Base-by-base conservation (phyloP, 768 basidiomycete species). In the Xerocomellus amylosporus region DNA sequence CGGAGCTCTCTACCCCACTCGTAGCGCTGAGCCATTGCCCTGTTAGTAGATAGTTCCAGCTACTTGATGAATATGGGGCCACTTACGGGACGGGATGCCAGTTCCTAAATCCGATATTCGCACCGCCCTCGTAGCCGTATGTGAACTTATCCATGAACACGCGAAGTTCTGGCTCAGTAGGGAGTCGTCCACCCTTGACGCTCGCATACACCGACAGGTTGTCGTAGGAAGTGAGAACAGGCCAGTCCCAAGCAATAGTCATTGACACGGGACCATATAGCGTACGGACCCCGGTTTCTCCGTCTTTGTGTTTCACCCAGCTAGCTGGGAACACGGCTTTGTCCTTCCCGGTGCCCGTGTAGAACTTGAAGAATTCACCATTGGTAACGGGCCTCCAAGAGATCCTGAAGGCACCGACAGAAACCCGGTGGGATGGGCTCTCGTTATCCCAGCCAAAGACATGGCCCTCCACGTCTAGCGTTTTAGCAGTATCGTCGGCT, bases 401-500 rank as follows among this genome's bases (percentile, higher is more conserved):
- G 38, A 97, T 87, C 61, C 76, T 79, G 76, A 98, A 94, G 57
- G 79, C 55, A 38, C 72, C 75, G 31, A 97, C 85, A 0, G 78
- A 59, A n/a, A 86, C 81, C 14, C 64, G 66, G 22, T 85, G 75
- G 58, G 75, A 74, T 2, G 94, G 92, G 60, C 86, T 78, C 73
- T 99, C 97, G 62, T 93, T 94, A 68, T 99, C 97, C 97, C 96
- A 94, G 0, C 94, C 93, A 70, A 90, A 93, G 52, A 86, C 83
- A 63, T 95, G 87, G 8, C 71, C 72, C 17, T 71, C 67, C 41
- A 80, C 68, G 22, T 81, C 76, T 0, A 69, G 63, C 3, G 71
- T 63, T 17, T 70, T 66, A 3, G 58, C 56, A 0, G 58, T 60
- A 65, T 98, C 94, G 8, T 88, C 81, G 0, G 67, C 73, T 69